phyloP scores from a whole-genome alignment of 2,329 filamentous ascomycete genomes.

The Ascochyta viciae-villosae region DNA sequence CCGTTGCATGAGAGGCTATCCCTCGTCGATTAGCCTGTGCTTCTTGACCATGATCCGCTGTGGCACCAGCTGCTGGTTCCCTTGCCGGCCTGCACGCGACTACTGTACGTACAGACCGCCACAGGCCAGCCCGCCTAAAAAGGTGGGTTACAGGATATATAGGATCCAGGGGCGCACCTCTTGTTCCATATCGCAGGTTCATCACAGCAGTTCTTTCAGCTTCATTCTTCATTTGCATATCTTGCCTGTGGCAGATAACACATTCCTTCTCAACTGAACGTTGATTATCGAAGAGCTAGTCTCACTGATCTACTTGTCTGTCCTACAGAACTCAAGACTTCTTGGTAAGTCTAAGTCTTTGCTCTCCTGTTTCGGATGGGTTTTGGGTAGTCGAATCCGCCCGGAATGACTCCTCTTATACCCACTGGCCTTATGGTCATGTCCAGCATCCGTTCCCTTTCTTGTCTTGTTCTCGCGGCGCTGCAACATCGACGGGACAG shows the following conservation, averaged over 20 bases:
- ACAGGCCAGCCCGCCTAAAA: slow-evolving; percentile 21
- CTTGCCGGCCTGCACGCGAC: slow-evolving; percentile 21
- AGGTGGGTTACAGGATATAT: slow-evolving; percentile 31
- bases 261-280: slow-evolving; percentile 37
- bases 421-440: slow-evolving; percentile 8
- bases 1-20: slow-evolving; percentile 33
- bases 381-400: slow-evolving; percentile 3
- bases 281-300: slow-evolving; percentile 33
- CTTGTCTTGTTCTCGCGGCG: not conserved
- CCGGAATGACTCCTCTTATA: not conserved
- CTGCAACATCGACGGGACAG: not conserved
- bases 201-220: slow-evolving; percentile 33
- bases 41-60: slow-evolving; percentile 34
- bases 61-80: slow-evolving; percentile 30
- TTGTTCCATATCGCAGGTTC: slow-evolving; percentile 30
- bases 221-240: slow-evolving; percentile 33
- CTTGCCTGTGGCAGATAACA: slow-evolving; percentile 49
- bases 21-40: slow-evolving; percentile 38
- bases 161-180: slow-evolving; percentile 27
- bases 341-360: slow-evolving; percentile 16
- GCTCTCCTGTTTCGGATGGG: slow-evolving; percentile 8
- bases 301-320: slow-evolving; percentile 19
- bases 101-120: slow-evolving; percentile 26
- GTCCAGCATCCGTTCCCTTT: not conserved
- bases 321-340: slow-evolving; percentile 10